phyloP scores from a whole-genome alignment of 2,329 filamentous ascomycete genomes.

The Fusarium ambrosium region DNA sequence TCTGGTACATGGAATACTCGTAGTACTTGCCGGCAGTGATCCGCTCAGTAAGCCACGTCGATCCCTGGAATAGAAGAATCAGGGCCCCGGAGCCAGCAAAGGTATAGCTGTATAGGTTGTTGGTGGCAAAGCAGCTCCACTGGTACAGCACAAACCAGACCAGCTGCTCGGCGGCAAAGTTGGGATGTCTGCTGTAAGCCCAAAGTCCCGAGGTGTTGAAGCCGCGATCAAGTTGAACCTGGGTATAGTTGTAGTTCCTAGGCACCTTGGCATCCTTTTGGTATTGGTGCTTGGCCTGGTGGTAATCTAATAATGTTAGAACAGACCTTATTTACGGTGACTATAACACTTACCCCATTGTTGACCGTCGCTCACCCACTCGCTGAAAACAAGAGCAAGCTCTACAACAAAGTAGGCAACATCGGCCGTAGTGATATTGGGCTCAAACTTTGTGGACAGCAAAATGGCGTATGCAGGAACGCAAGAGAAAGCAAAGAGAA shows the following conservation, averaged over 20 bases:
- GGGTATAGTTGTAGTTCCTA: conserved; percentile 61
- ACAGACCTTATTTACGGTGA: not conserved
- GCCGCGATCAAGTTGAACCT: conserved; percentile 87
- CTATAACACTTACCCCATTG: conserved; percentile 78
- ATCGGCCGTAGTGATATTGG: conserved; percentile 60
- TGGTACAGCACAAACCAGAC: conserved; percentile 92
- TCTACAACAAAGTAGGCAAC: conserved; percentile 61
- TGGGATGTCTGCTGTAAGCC: conserved; percentile 91
- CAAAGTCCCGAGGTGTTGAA: conserved; percentile 89
- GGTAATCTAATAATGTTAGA: conserved; percentile 70
- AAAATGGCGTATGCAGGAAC: conserved; percentile 86
- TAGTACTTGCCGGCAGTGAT: conserved; percentile 87
- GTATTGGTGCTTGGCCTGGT: conserved; percentile 84
- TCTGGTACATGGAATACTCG: conserved; percentile 88
- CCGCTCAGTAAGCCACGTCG: conserved; percentile 87
- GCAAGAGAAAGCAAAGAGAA: conserved; percentile 83
- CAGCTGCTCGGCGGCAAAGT: conserved; percentile 92
- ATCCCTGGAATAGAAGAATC: conserved; percentile 87
- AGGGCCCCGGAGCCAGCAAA: conserved; percentile 77
- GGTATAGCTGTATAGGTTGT: conserved; percentile 83
- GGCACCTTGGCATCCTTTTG: conserved; percentile 63
- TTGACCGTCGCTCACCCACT: conserved; percentile 90
- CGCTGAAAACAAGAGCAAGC: conserved; percentile 69
- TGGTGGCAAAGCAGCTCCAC: conserved; percentile 84
- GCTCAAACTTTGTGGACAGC: conserved; percentile 75